phyloP scores from a whole-genome alignment of 2,329 filamentous ascomycete species.

The Trichoderma sp. region DNA sequence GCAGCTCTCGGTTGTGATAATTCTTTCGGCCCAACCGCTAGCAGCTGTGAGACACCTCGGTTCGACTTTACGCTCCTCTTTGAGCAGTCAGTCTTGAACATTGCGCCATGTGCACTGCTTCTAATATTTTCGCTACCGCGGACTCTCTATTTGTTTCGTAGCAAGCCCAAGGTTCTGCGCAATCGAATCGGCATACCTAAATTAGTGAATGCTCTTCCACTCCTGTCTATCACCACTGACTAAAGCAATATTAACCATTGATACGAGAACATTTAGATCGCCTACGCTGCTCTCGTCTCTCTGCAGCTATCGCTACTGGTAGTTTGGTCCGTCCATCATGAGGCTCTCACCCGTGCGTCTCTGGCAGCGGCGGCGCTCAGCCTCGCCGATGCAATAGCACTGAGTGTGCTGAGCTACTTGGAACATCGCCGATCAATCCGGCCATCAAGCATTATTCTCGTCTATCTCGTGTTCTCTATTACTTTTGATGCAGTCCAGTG shows the following conservation, averaged over 20 bases:
- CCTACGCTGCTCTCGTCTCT: not conserved
- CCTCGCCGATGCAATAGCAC: not conserved
- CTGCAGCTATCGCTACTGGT: constrained; percentile 4
- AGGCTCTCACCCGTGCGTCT: constrained; percentile 12
- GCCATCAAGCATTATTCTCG: constrained; percentile 35
- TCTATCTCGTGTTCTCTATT: constrained; percentile 34
- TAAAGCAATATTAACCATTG: constrained; percentile 28
- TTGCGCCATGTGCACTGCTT: constrained; percentile 1
- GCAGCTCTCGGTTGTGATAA: constrained; percentile 23
- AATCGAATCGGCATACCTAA: constrained; percentile 22
- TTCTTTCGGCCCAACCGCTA: constrained; percentile 16
- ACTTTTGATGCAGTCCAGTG: constrained; percentile 34
- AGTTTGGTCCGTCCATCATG: not conserved
- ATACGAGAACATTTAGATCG: not conserved
- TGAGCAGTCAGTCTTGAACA: constrained; percentile 24
- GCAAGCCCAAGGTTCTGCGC: constrained; percentile 7
- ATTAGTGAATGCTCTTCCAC: not conserved
- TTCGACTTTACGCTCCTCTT: constrained; percentile 28
- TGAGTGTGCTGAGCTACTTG: constrained; percentile 24
- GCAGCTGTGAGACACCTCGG: not conserved
- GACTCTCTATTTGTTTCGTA: not conserved
- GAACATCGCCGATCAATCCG: constrained; percentile 32
- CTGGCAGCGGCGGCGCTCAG: not conserved
- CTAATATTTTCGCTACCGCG: not conserved
- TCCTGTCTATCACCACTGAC: not conserved